A percentile compares a stretch with the other conserved stretches of the same genome.
Evolutionary conservation across 306 rosid genomes (phyloP).

Genomic region (Dryas drummondii): DNA sequence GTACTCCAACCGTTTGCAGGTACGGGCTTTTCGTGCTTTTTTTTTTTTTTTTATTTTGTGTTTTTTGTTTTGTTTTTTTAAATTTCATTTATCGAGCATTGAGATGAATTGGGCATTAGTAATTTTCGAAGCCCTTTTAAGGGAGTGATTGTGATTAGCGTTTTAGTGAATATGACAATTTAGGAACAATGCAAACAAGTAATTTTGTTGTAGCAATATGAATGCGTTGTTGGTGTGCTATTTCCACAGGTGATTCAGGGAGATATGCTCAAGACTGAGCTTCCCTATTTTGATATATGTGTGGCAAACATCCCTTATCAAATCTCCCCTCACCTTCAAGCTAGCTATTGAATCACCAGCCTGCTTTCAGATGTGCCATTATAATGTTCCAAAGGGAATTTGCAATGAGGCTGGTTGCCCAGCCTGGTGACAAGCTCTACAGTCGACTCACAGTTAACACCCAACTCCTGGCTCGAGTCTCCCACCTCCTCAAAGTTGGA

Average conservation of each 20-base stretch:
- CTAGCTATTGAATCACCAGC: conserved; percentile 75
- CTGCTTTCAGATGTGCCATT: conserved; percentile 80
- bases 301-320: conserved; percentile 96
- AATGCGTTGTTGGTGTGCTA: background rate
- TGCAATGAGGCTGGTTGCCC: conserved; percentile 91
- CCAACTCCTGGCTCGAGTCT: conserved; percentile 74
- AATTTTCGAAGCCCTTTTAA: background rate
- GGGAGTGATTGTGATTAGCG: no score
- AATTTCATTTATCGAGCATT: no score
- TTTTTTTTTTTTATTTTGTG: background rate
- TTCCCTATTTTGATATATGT: conserved; percentile 87
- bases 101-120: no score
- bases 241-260: conserved; percentile 67
- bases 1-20: conserved; percentile 63
- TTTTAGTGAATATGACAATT: no score
- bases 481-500: conserved; percentile 92
- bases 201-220: background rate
- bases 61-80: background rate
- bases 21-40: no score
- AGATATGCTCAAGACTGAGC: conserved; percentile 80
- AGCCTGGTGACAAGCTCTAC: conserved; percentile 89
- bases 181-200: no score
- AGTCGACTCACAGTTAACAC: conserved; percentile 89
- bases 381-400: conserved; percentile 96
- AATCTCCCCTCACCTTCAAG: conserved; percentile 94